Percentiles rank a stretch among this genome's conserved stretches.
Conservation (phyloP, 306 rosid species). For the Lathyrus oleraceus region DNA sequence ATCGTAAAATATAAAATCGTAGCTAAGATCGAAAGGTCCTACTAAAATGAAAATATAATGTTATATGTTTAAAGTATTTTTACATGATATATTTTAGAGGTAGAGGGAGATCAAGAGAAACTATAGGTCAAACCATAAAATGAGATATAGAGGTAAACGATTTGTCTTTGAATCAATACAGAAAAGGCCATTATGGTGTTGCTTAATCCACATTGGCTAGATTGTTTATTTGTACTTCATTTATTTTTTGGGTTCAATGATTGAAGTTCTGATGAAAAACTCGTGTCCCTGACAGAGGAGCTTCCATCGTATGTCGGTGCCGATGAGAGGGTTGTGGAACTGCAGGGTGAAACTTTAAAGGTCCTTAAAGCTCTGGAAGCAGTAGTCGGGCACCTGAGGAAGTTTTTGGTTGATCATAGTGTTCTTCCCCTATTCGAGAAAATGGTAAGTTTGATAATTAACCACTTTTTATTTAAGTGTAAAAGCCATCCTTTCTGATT, state of each 20-base stretch:
- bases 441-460: conserved; percentile 57
- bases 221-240: not conserved
- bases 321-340: conserved; percentile 91
- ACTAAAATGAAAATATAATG: too few species aligned
- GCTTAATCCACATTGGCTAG: not conserved
- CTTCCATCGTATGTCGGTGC: conserved; percentile 83
- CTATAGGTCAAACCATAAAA: not conserved
- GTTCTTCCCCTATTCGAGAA: conserved; percentile 98
- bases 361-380: conserved; percentile 90
- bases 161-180: not conserved
- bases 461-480: not conserved
- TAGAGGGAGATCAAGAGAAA: not conserved
- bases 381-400: conserved; percentile 84
- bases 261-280: conserved; percentile 28
- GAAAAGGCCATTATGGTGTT: not conserved
- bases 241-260: conserved; percentile 17
- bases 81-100: too few species aligned
- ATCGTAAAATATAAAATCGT: too few species aligned
- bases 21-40: too few species aligned
- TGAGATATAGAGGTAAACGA: not conserved
- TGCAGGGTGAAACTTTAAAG: conserved; percentile 89
- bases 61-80: too few species aligned
- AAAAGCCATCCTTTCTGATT: conserved; percentile 22
- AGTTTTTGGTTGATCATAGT: conserved; percentile 92
- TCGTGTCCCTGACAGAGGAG: conserved; percentile 60